Conservation (phyloP, 139 green algal genomes). For the Auxenochlorella pyrenoidosa region DNA sequence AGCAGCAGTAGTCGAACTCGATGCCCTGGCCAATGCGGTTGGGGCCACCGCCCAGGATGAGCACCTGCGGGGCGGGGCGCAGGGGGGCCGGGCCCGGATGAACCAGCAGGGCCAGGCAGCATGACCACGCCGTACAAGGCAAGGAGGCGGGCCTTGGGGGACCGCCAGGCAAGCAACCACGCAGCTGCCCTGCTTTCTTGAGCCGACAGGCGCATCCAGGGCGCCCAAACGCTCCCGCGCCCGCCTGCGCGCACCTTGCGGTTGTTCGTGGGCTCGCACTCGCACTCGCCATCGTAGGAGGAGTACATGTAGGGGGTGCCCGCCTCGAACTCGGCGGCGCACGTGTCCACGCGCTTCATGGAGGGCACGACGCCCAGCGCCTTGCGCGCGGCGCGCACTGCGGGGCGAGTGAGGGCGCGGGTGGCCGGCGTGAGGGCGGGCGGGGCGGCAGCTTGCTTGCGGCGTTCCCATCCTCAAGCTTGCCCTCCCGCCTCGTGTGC, state of each 20-base stretch:
- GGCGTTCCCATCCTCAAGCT: no score
- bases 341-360: slow-evolving; percentile 99
- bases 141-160: neutral
- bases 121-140: no score
- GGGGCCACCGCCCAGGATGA: slow-evolving; percentile 98
- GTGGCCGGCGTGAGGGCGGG: neutral
- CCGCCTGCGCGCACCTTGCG: no score
- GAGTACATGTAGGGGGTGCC: slow-evolving; percentile 97
- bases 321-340: slow-evolving; percentile 98
- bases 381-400: slow-evolving; percentile 74
- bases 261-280: slow-evolving; percentile 77
- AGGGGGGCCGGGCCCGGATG: no score
- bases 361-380: slow-evolving; percentile 78
- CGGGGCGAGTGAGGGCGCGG: neutral
- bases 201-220: no score
- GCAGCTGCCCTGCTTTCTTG: neutral
- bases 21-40: slow-evolving; percentile 99
- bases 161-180: neutral
- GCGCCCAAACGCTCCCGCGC: no score
- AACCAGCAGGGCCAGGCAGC: no score
- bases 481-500: no score
- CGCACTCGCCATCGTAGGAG: slow-evolving; percentile 91
- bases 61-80: slow-evolving; percentile 68
- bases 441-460: no score
- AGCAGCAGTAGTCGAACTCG: slow-evolving; percentile 99